phyloP scores from a whole-genome alignment of 352 stramenopile genomes.

The Globisporangium spinosum region DNA sequence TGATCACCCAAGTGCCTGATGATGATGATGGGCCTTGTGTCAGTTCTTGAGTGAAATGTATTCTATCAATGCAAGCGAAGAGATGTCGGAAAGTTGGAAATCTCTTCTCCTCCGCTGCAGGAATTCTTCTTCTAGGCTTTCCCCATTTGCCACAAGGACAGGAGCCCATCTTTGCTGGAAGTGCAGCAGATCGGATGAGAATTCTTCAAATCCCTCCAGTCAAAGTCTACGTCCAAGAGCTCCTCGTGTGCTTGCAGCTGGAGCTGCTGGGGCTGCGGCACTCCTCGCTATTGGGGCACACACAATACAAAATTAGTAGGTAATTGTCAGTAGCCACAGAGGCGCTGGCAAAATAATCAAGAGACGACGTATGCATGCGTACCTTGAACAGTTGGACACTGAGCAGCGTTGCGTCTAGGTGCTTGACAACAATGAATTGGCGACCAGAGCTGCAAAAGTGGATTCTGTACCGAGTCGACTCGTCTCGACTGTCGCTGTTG shows the following conservation, averaged over 20 bases:
- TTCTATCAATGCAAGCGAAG: neutral
- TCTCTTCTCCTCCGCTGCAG: neutral
- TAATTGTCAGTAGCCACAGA: neutral
- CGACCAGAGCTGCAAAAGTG: slow-evolving; percentile 8
- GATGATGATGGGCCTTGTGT: too few species aligned
- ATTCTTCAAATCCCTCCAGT: neutral
- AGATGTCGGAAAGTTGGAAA: neutral
- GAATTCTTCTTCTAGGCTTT: neutral
- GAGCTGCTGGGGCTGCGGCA: neutral
- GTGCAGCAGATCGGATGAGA: neutral
- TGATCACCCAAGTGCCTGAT: too few species aligned
- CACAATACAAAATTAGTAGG: neutral
- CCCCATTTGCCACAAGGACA: slow-evolving; percentile 4
- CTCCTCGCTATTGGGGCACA: neutral
- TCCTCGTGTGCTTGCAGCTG: neutral
- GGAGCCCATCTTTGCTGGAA: neutral
- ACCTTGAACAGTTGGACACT: slow-evolving; percentile 15
- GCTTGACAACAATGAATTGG: slow-evolving; percentile 6
- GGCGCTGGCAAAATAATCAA: neutral
- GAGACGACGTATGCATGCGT: neutral
- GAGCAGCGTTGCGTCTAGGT: neutral
- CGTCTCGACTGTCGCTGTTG: neutral
- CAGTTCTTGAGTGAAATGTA: neutral
- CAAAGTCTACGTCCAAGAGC: neutral
- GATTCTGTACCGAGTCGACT: neutral